Percentiles rank a stretch among this genome's conserved stretches.
Conservation (phyloP, 805 yeast genomes). For the Lachancea thermotolerans region DNA sequence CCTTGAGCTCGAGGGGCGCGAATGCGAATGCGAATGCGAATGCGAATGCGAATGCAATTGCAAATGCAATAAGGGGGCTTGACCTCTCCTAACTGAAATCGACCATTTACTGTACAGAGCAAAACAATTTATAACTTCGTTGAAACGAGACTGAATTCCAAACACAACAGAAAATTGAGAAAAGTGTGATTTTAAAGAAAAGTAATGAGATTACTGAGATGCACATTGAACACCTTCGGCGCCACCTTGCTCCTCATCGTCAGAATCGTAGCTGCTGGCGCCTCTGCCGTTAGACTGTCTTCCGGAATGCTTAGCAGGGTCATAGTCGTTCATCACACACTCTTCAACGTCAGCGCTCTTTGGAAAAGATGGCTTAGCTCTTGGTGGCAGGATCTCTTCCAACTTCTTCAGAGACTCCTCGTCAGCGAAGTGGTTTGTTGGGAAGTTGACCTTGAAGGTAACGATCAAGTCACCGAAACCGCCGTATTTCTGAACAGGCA, state of each 20-base stretch:
- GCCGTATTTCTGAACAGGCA: constrained; percentile 90
- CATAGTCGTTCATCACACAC: constrained; percentile 61
- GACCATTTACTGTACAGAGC: constrained; percentile 5
- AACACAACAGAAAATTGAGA: background rate
- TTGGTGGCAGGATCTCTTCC: constrained; percentile 73
- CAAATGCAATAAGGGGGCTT: too few species aligned
- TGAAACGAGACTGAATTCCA: background rate
- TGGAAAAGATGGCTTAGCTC: constrained; percentile 57
- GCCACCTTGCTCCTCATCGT: constrained; percentile 44
- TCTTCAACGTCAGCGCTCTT: constrained; percentile 74
- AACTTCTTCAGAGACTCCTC: constrained; percentile 70
- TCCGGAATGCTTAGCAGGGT: constrained; percentile 50
- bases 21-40: too few species aligned
- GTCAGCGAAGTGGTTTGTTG: constrained; percentile 59
- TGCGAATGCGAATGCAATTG: too few species aligned
- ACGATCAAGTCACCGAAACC: constrained; percentile 82
- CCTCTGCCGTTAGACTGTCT: constrained; percentile 36
- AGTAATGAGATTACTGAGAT: constrained; percentile 51
- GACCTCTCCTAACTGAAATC: background rate
- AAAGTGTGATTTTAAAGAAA: background rate
- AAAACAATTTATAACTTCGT: constrained; percentile 4
- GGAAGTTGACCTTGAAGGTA: constrained; percentile 87
- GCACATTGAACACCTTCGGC: constrained; percentile 64
- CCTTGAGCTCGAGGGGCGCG: too few species aligned
- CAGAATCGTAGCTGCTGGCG: constrained; percentile 39